Base-by-base conservation (phyloP, 2,329 filamentous ascomycete species). In the Gyromitra esculenta region DNA sequence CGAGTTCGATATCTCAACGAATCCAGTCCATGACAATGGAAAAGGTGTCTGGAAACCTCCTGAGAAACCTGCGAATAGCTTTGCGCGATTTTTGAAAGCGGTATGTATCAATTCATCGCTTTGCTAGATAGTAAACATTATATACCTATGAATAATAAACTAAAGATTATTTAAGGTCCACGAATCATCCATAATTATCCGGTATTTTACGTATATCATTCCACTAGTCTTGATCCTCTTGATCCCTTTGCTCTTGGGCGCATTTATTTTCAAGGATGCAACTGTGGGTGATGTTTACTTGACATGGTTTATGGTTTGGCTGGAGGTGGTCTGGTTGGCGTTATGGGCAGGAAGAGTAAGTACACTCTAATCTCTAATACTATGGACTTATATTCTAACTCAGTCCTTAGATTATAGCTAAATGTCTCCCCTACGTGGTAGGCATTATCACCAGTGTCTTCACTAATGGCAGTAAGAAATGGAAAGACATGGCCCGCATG, bases 291-390 rank as follows among this genome's bases (percentile, higher is more conserved):
- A 91, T 21, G 93, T 97, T 0, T 82, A 89, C 78, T 85, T 97
- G 57, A 85, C 93, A 76, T 98, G 95, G 95, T 97, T 98, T 82
- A 92, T 92, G 39, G 93, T 97, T 78, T 98, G 95, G 95, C 87
- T 97, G 18, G 92, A 97, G 83, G 93, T 97, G 54, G 87, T 97
- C 35, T 98, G 95, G 95, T 87, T 95, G 78, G 93, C 93, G 0
- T 86, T 97, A 0, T 98, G 95, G 95, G 91, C 91, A 21, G 91
- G 89, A 64, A 71, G 79, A 62, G 78, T 87, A 82, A 81, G 84
- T 83, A 41, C 39, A 21, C n/a, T 2, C n/a, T 18, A 50, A 39
- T n/a, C 9, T n/a, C 63, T 31, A 25, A 57, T 37, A 41, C 25
- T 13, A 39, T 3, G 43, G 13, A 11, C 1, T 37, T 11, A n/a